These are phyloP conservation scores for Trichophyton benhamiae DNA, from an alignment of 2,329 filamentous ascomycete genomes.

Conservation along the genomic window DNA sequence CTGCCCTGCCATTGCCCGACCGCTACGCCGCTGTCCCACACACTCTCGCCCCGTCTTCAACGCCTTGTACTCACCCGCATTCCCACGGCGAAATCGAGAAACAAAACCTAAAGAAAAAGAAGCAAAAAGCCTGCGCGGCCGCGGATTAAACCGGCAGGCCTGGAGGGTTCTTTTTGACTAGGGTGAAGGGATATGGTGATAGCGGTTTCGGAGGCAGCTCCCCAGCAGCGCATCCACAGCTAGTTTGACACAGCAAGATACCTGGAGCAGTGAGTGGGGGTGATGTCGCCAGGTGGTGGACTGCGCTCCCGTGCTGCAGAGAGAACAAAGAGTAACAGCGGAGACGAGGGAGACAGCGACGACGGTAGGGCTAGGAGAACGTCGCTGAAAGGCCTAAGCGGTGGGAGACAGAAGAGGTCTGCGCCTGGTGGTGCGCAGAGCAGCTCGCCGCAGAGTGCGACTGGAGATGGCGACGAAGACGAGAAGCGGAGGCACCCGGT, in stretches of 20 bases:
- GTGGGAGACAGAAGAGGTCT: constrained; percentile 3
- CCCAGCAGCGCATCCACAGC: background rate
- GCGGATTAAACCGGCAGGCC: background rate
- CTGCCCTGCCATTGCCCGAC: background rate
- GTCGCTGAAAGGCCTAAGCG: background rate
- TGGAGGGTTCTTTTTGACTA: background rate
- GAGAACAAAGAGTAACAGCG: background rate
- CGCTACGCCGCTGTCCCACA: background rate
- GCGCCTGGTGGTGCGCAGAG: constrained; percentile 33
- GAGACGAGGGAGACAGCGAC: background rate
- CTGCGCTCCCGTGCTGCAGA: background rate
- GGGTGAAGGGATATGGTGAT: constrained; percentile 8
- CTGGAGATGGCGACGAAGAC: constrained; percentile 34
- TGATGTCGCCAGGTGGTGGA: background rate
- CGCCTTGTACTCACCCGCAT: background rate
- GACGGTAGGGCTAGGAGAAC: background rate
- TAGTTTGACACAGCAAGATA: background rate
- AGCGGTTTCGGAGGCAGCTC: constrained; percentile 13
- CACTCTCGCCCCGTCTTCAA: background rate
- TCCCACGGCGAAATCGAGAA: background rate
- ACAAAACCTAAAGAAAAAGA: background rate
- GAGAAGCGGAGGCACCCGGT: constrained; percentile 36
- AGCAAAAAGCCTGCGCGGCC: background rate
- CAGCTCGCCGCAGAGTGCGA: constrained; percentile 33
- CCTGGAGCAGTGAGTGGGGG: background rate